Base-by-base conservation (phyloP, 2,329 filamentous ascomycete genomes). In the Trichoderma brevicompactum region DNA sequence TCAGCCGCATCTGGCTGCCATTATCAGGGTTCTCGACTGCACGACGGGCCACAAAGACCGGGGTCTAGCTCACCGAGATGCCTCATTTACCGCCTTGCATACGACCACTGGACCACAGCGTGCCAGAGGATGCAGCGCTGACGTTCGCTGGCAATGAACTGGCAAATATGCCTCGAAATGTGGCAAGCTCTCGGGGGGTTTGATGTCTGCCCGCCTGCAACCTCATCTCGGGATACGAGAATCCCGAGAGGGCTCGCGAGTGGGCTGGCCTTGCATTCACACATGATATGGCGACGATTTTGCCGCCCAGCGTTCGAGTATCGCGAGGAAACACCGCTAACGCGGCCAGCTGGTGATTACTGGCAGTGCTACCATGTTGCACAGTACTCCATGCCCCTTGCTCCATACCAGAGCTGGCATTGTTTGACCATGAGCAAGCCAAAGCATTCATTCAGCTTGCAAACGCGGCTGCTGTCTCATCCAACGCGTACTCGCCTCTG, bases 61-160 rank as follows among this genome's bases (percentile, higher is more conserved):
- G 52, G 50, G 61, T 19, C 32, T 34, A 32, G 50, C 61, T 64
- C 50, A 64, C 61, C 50, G 52, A 64, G 61, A 64, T 55, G 61
- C 61, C 61, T 64, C 52, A 64, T 64, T 55, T 64, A 64, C 52
- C 28, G 61, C 61, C 61, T 28, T 52, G 46, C 58, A 61, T 61
- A 53, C 44, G 40, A 64, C 43, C 50, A 64, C 61, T 55, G 50
- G 60, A n/a, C 40, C 40, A 46, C 32, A 55, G 50, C 50, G 50
- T 41, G 41, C 48, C 59, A 64, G 61, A 55, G 38, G 50, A 19
- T 64, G 61, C 61, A 56, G 50, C 34, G 61, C 61, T 64, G 61
- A 56, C 61, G 61, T 64, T 50, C 61, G 50, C 41, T 48, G 61
- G 61, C 52, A 19, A 64, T 64, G 61, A 64, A 64, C 61, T 64